Evolutionary conservation across 768 basidiomycete genomes (phyloP), one percentile per base, ranked within the genome.

Genomic region (Amanita brunnescens): DNA sequence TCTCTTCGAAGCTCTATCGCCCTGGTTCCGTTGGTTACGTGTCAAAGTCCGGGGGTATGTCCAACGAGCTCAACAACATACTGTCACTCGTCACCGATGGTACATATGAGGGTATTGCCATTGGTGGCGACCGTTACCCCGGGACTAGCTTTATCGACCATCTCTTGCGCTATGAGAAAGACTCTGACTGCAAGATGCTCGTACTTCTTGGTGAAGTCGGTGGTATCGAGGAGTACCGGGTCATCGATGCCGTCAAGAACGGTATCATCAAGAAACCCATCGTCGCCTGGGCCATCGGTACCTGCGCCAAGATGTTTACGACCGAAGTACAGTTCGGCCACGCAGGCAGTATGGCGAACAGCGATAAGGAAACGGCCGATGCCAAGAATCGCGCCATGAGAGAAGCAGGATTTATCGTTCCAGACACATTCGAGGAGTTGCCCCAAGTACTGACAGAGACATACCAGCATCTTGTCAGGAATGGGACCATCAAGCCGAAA

Each of bases 311-410:
- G 83, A 98, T 99, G 96, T 99, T 98, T 75, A 77, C 92, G 38
- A 97, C 96, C 44, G 96, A 97, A 69, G 96, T 98, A 47, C 96
- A 98, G 73, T 99, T 98, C 70, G 96, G 96, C 16, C 96, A 99
- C 72, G 96, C 96, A 44, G 96, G 96, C 21, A 87, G 84, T 41
- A 91, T 99, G 87, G 96, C 95, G 55, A 96, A 98, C 78, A 93
- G 91, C 57, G 92, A 93, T 59, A 68, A 87, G 66, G 96, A 99
- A 77, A 99, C 96, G 2, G 96, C 96, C 32, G 94, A 97, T 61
- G 87, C 95, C 60, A 98, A 98, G 87, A 99, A 99, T 77, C 69
- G 69, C 44, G 91, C 91, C 18, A 98, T 99, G 95, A 81, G 81
- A 56, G 87, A 77, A 13, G 95, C 93, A 54, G 95, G 95, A 23